A percentile compares a stretch with the other conserved stretches of the same genome.
These are phyloP conservation scores for Apophysomyces variabilis DNA, from an alignment of 371 early-diverging fungal species.

Conservation along the genomic window DNA sequence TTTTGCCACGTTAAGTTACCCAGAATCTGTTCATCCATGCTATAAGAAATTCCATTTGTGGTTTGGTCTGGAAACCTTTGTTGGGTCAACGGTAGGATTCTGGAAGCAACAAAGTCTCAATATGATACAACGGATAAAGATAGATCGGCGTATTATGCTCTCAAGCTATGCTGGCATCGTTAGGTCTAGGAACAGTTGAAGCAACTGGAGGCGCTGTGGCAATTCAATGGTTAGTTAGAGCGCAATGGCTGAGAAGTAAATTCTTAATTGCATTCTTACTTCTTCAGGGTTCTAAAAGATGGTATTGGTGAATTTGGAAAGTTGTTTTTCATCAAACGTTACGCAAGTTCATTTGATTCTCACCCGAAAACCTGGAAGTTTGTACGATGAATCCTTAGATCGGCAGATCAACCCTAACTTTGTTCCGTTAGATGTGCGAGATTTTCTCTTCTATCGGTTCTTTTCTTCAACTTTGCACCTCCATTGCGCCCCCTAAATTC, in stretches of 20 bases:
- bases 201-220: conserved; percentile 72
- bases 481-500: conserved; percentile 49
- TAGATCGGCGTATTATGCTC: conserved; percentile 73
- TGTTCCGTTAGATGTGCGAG: conserved; percentile 49
- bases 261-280: background rate
- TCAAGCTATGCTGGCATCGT: conserved; percentile 71
- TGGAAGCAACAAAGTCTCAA: background rate
- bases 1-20: conserved; percentile 38
- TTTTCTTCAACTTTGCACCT: conserved; percentile 64
- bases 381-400: conserved; percentile 34
- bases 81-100: conserved; percentile 61
- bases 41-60: conserved; percentile 67
- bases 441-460: conserved; percentile 59
- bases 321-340: conserved; percentile 73
- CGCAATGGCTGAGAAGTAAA: background rate
- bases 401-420: conserved; percentile 1
- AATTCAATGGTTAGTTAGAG: conserved; percentile 62
- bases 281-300: conserved; percentile 65
- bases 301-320: conserved; percentile 76
- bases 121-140: background rate
- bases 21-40: conserved; percentile 55
- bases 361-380: conserved; percentile 79
- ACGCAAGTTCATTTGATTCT: conserved; percentile 72
- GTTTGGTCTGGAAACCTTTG: conserved; percentile 68
- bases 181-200: conserved; percentile 61